A percentile compares a stretch with the other conserved stretches of the same genome.
These are phyloP conservation scores for Aspergillus ibericus DNA, from an alignment of 2,329 filamentous ascomycete species.

Conservation along the genomic window DNA sequence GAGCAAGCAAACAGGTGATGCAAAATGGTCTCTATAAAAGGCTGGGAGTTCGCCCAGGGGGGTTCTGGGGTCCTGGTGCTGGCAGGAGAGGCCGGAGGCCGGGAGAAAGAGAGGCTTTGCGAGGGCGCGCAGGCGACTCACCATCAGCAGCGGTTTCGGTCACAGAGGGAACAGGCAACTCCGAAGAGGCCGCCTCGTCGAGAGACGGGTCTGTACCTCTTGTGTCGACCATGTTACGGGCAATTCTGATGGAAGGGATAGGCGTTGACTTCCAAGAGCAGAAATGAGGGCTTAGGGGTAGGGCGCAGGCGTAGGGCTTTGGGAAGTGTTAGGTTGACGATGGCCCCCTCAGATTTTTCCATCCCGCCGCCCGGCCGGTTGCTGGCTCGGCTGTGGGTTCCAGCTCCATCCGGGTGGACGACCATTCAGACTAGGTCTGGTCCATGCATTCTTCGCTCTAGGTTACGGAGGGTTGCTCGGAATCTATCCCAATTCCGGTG, in stretches of 20 bases:
- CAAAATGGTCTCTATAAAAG: neutral
- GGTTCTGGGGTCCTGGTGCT: neutral
- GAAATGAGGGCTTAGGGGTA: slow-evolving; percentile 52
- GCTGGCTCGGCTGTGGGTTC: neutral
- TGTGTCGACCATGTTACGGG: slow-evolving; percentile 35
- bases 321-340: slow-evolving; percentile 3
- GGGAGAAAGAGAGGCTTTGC: neutral
- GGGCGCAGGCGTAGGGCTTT: slow-evolving; percentile 48
- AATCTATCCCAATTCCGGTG: no score
- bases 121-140: slow-evolving; percentile 23
- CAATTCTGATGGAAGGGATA: slow-evolving; percentile 22
- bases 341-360: slow-evolving; percentile 5
- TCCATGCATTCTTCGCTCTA: no score
- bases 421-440: no score
- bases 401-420: neutral
- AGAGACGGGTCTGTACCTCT: slow-evolving; percentile 28
- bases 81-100: slow-evolving; percentile 7
- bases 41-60: neutral
- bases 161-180: slow-evolving; percentile 31
- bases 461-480: no score
- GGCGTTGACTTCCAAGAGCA: slow-evolving; percentile 43
- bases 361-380: neutral
- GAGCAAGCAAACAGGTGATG: neutral
- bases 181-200: slow-evolving; percentile 30
- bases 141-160: slow-evolving; percentile 33